Evolutionary conservation across 2,329 filamentous ascomycete species (phyloP).

Genomic region (Acarospora socialis): DNA sequence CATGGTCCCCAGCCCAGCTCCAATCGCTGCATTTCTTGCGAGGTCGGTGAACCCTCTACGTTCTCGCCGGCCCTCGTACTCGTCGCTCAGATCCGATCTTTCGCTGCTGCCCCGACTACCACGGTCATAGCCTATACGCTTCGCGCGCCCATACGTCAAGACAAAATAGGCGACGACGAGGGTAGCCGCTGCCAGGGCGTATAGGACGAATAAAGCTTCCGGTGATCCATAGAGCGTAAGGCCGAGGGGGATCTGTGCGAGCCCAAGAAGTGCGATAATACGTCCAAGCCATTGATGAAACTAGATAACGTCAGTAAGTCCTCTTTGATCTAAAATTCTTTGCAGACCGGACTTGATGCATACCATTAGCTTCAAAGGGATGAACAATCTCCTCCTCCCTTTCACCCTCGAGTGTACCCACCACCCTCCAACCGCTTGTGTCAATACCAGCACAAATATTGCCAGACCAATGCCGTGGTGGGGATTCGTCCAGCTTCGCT

Average conservation of each 20-base stretch:
- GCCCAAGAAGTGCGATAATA: conserved; percentile 61
- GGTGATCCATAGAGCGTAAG: conserved; percentile 88
- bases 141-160: conserved; percentile 55
- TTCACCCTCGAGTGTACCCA: conserved; percentile 40
- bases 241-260: conserved; percentile 77
- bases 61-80: conserved; percentile 14
- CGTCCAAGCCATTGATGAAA: conserved; percentile 84
- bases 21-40: conserved; percentile 41
- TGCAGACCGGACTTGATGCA: conserved; percentile 16
- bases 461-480: conserved; percentile 54
- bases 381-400: conserved; percentile 36
- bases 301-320: conserved; percentile 37
- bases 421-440: conserved; percentile 45
- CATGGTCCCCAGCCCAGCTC: conserved; percentile 34
- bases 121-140: conserved; percentile 38
- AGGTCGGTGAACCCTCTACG: conserved; percentile 33
- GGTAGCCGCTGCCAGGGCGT: conserved; percentile 60
- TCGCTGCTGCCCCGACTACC: conserved; percentile 42
- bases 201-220: conserved; percentile 70
- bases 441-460: conserved; percentile 45
- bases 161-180: conserved; percentile 66
- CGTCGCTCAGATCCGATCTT: conserved; percentile 27
- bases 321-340: neutral
- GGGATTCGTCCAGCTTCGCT: conserved; percentile 47
- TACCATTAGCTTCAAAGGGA: conserved; percentile 45